These are phyloP conservation scores for Limnanthes douglasii DNA, from an alignment of 345 rosid genomes.

Conservation along the genomic window DNA sequence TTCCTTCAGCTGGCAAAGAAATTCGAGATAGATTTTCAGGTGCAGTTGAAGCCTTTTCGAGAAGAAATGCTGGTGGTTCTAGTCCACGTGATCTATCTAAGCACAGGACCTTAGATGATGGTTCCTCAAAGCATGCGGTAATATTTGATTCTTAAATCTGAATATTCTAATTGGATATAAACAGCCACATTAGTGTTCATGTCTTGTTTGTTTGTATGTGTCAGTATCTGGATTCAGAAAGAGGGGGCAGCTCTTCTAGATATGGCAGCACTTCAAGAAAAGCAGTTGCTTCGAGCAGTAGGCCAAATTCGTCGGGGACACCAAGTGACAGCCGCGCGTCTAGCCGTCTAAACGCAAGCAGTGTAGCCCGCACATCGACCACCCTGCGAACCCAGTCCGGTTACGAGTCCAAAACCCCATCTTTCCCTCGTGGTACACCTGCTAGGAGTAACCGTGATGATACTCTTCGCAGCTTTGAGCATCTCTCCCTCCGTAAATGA, in stretches of 20 bases:
- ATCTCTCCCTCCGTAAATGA: conserved; percentile 44
- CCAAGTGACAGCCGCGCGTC: conserved; percentile 34
- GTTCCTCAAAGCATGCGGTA: conserved; percentile 45
- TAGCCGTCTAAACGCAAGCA: conserved; percentile 41
- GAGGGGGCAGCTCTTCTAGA: conserved; percentile 34
- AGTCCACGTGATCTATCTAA: conserved; percentile 32
- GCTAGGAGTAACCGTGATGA: conserved; percentile 38
- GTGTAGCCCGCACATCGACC: conserved; percentile 36
- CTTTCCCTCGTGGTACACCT: conserved; percentile 29
- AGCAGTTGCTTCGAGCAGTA: conserved; percentile 39
- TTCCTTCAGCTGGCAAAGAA: conserved; percentile 32
- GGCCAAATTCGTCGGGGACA: conserved; percentile 68
- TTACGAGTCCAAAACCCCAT: conserved; percentile 27
- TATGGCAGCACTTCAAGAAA: conserved; percentile 56
- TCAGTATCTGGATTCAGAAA: conserved; percentile 43
- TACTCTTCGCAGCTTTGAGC: conserved; percentile 46
- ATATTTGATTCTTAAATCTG: conserved; percentile 1
- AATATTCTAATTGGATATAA: neutral
- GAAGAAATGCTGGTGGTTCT: conserved; percentile 31
- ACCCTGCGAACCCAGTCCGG: conserved; percentile 41
- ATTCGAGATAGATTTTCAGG: conserved; percentile 48
- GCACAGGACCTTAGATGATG: conserved; percentile 40
- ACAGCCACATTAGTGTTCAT: conserved; percentile 1
- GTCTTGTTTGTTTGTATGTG: conserved; percentile 2
- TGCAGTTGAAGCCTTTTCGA: conserved; percentile 59